Conservation (phyloP, 2,329 filamentous ascomycete species). For the Venturia pyrina region DNA sequence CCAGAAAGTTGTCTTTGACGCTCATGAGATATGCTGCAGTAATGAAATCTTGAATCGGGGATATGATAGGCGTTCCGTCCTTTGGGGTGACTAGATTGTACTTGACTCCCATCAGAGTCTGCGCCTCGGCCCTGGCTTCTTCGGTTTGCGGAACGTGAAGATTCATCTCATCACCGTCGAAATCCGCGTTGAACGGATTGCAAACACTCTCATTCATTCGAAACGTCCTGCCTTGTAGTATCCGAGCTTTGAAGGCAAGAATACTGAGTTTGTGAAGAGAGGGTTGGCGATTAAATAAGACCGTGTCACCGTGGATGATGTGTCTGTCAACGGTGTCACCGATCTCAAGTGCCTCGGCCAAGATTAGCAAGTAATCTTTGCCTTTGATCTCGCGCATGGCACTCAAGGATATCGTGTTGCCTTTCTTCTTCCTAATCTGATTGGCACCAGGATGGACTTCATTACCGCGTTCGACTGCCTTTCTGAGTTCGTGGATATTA, state of each 20-base stretch:
- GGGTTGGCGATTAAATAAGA: slow-evolving; percentile 95
- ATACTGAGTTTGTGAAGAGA: slow-evolving; percentile 98
- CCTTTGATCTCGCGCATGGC: slow-evolving; percentile 25
- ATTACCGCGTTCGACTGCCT: slow-evolving; percentile 65
- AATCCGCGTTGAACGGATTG: slow-evolving; percentile 97
- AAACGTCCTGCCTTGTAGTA: slow-evolving; percentile 92
- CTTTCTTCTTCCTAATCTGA: slow-evolving; percentile 61
- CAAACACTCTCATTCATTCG: slow-evolving; percentile 97
- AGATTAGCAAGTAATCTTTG: slow-evolving; percentile 58
- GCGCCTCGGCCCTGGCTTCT: slow-evolving; percentile 88
- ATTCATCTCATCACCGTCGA: slow-evolving; percentile 99
- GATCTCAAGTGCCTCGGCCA: slow-evolving; percentile 64
- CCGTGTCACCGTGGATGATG: slow-evolving; percentile 88
- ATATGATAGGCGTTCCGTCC: slow-evolving; percentile 96
- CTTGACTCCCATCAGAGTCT: slow-evolving; percentile 95
- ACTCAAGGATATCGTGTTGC: slow-evolving; percentile 65
- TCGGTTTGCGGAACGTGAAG: slow-evolving; percentile 96
- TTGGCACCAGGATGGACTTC: slow-evolving; percentile 83
- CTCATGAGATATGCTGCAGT: slow-evolving; percentile 87
- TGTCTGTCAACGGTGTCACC: slow-evolving; percentile 92
- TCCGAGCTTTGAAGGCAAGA: slow-evolving; percentile 87
- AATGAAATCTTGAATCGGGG: slow-evolving; percentile 98
- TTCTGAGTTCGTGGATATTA: slow-evolving; percentile 71
- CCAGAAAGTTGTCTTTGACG: slow-evolving; percentile 87
- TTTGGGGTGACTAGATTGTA: slow-evolving; percentile 93